A percentile compares a stretch with the other conserved stretches of the same genome.
phyloP scores from a whole-genome alignment of 2,329 filamentous ascomycete genomes.

The Westerdykella sp. region DNA sequence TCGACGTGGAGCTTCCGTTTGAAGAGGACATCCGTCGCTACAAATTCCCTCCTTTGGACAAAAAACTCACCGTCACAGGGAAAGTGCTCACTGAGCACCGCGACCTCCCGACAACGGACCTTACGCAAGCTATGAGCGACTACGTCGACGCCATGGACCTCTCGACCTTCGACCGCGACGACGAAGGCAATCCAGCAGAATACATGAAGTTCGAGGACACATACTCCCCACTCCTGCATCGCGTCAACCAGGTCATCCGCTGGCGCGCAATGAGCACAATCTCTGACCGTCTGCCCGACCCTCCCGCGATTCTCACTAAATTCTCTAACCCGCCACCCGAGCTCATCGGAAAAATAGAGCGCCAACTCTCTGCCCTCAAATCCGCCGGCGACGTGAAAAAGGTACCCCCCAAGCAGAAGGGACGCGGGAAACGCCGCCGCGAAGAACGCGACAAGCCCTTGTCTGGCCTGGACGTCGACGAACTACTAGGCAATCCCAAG shows the following conservation, averaged over 20 bases:
- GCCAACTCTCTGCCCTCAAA: constrained; percentile 58
- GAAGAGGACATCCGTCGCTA: constrained; percentile 89
- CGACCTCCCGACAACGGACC: constrained; percentile 67
- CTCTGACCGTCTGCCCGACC: constrained; percentile 51
- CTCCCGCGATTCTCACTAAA: constrained; percentile 50
- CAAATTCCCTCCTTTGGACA: constrained; percentile 83
- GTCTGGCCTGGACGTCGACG: constrained; percentile 81
- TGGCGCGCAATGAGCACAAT: constrained; percentile 72
- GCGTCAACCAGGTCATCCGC: constrained; percentile 78
- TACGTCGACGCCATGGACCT: constrained; percentile 95
- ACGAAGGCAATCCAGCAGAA: constrained; percentile 60
- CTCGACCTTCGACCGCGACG: constrained; percentile 62
- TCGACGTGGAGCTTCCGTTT: constrained; percentile 87
- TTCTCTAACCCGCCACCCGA: constrained; percentile 67
- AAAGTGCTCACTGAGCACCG: constrained; percentile 74
- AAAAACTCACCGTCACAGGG: constrained; percentile 79
- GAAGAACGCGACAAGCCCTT: constrained; percentile 70
- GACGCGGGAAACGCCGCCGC: constrained; percentile 55
- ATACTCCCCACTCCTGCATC: constrained; percentile 80
- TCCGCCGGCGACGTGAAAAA: constrained; percentile 68
- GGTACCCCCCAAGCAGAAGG: constrained; percentile 75
- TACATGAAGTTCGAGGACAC: constrained; percentile 74
- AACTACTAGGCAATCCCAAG: constrained; percentile 61
- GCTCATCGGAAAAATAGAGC: constrained; percentile 54
- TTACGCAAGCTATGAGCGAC: constrained; percentile 76